Conservation (phyloP, 2,329 filamentous ascomycete species). For the Calonectria henricotiae region DNA sequence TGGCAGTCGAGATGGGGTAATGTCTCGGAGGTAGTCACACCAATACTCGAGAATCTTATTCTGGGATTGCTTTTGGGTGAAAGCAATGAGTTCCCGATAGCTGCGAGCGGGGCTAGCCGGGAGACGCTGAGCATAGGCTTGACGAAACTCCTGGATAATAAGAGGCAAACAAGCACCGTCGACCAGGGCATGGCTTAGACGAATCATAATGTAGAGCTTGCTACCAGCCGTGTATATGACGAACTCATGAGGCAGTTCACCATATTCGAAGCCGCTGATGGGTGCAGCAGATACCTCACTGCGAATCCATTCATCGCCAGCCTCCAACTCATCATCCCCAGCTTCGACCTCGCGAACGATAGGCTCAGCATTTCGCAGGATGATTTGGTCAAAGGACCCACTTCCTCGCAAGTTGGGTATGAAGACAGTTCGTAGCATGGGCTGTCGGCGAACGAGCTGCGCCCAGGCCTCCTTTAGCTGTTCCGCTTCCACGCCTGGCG, state of each 20-base stretch:
- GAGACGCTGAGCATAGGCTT: conserved; percentile 15
- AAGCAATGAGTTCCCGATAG: conserved; percentile 18
- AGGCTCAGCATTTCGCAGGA: not conserved
- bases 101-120: not conserved
- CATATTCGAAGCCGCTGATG: conserved; percentile 6
- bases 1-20: conserved; percentile 5
- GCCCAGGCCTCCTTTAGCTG: conserved; percentile 10
- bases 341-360: conserved; percentile 5
- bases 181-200: conserved; percentile 6
- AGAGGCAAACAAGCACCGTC: conserved; percentile 9
- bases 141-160: conserved; percentile 7
- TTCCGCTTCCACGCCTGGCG: not conserved
- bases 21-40: conserved; percentile 13
- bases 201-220: conserved; percentile 20
- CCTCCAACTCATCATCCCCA: conserved; percentile 1
- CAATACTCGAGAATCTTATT: conserved; percentile 15
- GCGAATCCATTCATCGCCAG: conserved; percentile 9
- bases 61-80: conserved; percentile 13
- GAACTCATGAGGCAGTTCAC: conserved; percentile 3
- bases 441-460: conserved; percentile 12
- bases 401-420: conserved; percentile 20
- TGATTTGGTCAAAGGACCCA: conserved; percentile 12
- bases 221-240: not conserved
- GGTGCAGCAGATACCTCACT: not conserved
- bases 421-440: conserved; percentile 14